Evolutionary conservation across 768 basidiomycete species (phyloP).

Genomic region (Leccinum ochraceum): DNA sequence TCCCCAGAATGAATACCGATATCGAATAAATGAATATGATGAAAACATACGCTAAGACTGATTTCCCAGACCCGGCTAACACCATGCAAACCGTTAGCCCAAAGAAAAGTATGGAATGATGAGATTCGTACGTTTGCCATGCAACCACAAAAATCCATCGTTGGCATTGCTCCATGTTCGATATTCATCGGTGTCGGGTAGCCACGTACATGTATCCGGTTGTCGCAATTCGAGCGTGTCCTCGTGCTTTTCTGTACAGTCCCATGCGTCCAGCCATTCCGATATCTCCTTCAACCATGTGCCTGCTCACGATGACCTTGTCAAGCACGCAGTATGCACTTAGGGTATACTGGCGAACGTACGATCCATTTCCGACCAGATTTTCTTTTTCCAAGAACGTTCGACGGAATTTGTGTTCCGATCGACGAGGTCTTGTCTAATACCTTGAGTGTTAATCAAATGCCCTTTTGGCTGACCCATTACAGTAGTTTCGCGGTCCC

Average conservation of each 20-base stretch:
- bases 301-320: slow-evolving; percentile 19
- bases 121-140: background rate
- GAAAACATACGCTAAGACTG: background rate
- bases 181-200: background rate
- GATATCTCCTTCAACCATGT: too few species aligned
- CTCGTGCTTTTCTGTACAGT: background rate
- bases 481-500: background rate
- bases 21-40: background rate
- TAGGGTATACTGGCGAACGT: background rate
- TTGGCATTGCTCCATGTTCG: background rate
- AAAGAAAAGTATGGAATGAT: background rate
- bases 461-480: background rate
- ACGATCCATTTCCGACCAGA: background rate
- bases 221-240: background rate
- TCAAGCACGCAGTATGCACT: background rate
- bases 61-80: background rate
- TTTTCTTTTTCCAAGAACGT: background rate
- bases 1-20: background rate
- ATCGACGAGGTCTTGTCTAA: background rate
- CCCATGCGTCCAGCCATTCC: background rate
- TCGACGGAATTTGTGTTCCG: background rate
- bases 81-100: background rate
- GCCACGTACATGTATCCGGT: background rate
- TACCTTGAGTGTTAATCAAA: background rate
- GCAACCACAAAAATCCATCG: background rate